A percentile compares a stretch with the other conserved stretches of the same genome.
These are phyloP conservation scores for Climacium dendroides DNA, from an alignment of 225 moss, liverwort and hornwort genomes.

Conservation along the genomic window DNA sequence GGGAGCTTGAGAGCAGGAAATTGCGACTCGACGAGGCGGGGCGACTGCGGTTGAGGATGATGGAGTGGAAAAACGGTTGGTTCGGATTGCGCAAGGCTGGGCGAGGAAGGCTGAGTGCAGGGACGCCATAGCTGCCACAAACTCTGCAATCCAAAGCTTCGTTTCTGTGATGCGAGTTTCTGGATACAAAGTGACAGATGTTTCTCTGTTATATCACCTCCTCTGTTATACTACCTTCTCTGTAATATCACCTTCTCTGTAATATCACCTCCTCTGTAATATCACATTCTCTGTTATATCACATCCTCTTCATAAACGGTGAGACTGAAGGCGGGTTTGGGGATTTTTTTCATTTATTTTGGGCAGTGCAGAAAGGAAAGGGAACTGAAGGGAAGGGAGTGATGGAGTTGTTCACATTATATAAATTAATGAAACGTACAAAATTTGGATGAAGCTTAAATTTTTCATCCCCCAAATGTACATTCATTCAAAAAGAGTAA, in stretches of 20 bases:
- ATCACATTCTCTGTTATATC: not conserved
- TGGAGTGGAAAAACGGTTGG: not conserved
- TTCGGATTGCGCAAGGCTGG: not conserved
- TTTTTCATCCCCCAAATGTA: rapidly evolving
- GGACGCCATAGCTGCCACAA: conserved; percentile 4
- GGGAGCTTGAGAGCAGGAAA: not conserved
- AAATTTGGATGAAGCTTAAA: not conserved
- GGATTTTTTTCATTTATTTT: not conserved
- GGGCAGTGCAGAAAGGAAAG: too few species aligned
- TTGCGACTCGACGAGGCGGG: not conserved
- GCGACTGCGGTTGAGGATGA: not conserved
- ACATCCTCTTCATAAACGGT: not conserved
- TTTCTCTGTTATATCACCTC: too few species aligned
- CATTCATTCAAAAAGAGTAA: not conserved
- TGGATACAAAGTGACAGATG: not conserved
- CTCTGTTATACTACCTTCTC: not conserved
- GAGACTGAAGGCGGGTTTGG: too few species aligned
- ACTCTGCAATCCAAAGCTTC: not conserved
- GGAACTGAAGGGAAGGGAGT: not conserved
- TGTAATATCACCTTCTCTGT: too few species aligned
- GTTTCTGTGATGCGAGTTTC: not conserved
- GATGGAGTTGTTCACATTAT: not conserved
- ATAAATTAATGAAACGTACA: not conserved
- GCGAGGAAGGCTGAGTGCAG: not conserved
- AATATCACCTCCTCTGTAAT: too few species aligned